Percentiles rank a stretch among this genome's conserved stretches.
Conservation (phyloP, 768 basidiomycete species). For the Pisolithus albus region DNA sequence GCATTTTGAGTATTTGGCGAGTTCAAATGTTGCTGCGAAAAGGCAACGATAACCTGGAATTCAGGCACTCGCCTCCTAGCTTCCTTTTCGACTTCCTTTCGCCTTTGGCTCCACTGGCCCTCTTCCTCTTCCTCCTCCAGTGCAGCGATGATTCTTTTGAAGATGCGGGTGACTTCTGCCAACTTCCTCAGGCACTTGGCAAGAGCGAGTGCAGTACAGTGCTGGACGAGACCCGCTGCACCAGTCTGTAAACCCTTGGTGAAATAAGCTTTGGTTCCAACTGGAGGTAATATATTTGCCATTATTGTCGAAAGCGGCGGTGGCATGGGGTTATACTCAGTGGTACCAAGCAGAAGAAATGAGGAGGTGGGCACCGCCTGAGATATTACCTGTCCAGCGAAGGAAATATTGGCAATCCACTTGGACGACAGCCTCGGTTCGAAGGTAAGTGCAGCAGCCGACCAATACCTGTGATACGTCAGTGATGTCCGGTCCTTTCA, state of each 20-base stretch:
- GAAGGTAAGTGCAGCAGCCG: conserved; percentile 58
- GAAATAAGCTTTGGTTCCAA: conserved; percentile 62
- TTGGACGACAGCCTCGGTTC: conserved; percentile 84
- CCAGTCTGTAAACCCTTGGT: conserved; percentile 75
- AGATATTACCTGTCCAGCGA: conserved; percentile 72
- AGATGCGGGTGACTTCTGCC: conserved; percentile 40
- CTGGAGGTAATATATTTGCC: conserved; percentile 73
- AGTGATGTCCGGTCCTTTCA: conserved; percentile 6
- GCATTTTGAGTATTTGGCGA: conserved; percentile 24
- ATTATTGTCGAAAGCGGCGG: conserved; percentile 67
- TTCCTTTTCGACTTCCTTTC: conserved; percentile 68
- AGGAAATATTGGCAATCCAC: conserved; percentile 87
- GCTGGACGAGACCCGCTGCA: conserved; percentile 67
- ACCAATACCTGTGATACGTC: conserved; percentile 56
- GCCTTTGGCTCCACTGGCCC: conserved; percentile 67
- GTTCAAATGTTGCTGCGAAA: conserved; percentile 49
- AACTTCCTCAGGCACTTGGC: conserved; percentile 73
- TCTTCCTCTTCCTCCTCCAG: conserved; percentile 57
- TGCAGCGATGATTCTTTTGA: conserved; percentile 42
- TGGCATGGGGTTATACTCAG: conserved; percentile 58
- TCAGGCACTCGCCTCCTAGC: conserved; percentile 75
- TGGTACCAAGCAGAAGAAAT: conserved; percentile 47
- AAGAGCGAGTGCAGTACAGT: conserved; percentile 74
- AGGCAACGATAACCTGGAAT: conserved; percentile 77
- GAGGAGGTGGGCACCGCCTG: conserved; percentile 60